Evolutionary conservation across 306 rosid species (phyloP).

Genomic region (Vicia faba): DNA sequence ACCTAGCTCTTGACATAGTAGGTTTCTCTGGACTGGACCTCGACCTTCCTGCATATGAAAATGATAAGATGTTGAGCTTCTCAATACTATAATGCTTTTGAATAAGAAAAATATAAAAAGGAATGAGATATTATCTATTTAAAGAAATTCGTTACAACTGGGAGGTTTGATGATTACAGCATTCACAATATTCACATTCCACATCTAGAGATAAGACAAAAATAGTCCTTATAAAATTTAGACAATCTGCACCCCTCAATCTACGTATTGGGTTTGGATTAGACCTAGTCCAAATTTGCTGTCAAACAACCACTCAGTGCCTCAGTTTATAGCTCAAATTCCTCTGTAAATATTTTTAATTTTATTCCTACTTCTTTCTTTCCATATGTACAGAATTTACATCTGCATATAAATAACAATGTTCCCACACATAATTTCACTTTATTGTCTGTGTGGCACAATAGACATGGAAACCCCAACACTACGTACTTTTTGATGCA

Average conservation of each 20-base stretch:
- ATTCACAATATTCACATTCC: conserved; percentile 22
- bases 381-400: background rate
- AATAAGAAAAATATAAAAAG: conserved; percentile 16
- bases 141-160: conserved; percentile 11
- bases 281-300: background rate
- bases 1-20: conserved; percentile 56
- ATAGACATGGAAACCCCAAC: background rate
- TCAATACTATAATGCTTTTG: conserved; percentile 10
- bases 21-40: conserved; percentile 52
- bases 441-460: conserved; percentile 1
- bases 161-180: conserved; percentile 25
- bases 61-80: conserved; percentile 36
- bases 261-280: background rate
- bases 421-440: conserved; percentile 1
- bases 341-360: background rate
- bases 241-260: background rate
- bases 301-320: background rate
- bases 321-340: background rate
- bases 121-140: conserved; percentile 15
- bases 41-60: conserved; percentile 58
- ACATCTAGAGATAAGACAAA: background rate
- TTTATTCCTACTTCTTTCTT: background rate
- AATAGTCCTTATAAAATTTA: background rate
- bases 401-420: background rate
- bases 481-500: background rate